phyloP scores from a whole-genome alignment of 306 rosid genomes.

The Cucurbita maxima region DNA sequence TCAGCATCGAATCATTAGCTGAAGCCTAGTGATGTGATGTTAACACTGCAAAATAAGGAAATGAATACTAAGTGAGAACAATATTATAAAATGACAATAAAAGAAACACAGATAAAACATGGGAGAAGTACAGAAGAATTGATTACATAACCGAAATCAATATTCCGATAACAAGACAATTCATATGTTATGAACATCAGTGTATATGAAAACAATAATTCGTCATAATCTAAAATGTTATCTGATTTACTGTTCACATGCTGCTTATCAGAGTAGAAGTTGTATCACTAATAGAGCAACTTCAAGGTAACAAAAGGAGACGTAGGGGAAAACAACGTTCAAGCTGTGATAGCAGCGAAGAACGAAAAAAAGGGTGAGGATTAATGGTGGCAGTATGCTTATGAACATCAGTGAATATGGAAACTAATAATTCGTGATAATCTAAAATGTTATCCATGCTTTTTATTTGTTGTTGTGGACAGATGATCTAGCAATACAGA shows the following conservation, averaged over 20 bases:
- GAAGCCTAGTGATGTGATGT: conserved; percentile 8
- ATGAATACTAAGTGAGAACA: not conserved
- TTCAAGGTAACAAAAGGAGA: too few relatives aligned
- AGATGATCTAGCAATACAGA: not conserved
- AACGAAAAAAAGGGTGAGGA: too few relatives aligned
- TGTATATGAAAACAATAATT: not conserved
- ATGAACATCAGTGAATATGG: not conserved
- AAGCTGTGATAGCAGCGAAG: too few relatives aligned
- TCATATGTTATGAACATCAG: not conserved
- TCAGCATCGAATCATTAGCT: not conserved
- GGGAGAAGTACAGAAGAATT: not conserved
- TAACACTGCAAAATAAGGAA: conserved; percentile 7
- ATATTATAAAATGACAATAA: not conserved
- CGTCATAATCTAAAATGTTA: not conserved
- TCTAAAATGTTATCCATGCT: not conserved
- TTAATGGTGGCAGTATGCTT: not conserved
- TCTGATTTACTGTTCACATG: not conserved
- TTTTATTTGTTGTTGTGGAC: not conserved
- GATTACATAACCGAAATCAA: not conserved
- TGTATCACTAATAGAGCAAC: too few relatives aligned
- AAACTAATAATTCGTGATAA: not conserved
- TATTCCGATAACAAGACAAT: not conserved
- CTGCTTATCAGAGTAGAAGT: too few relatives aligned
- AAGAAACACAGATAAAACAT: not conserved
- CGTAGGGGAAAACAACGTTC: too few relatives aligned